Conservation (phyloP, 352 stramenopile species). For the Globisporangium middletonii region DNA sequence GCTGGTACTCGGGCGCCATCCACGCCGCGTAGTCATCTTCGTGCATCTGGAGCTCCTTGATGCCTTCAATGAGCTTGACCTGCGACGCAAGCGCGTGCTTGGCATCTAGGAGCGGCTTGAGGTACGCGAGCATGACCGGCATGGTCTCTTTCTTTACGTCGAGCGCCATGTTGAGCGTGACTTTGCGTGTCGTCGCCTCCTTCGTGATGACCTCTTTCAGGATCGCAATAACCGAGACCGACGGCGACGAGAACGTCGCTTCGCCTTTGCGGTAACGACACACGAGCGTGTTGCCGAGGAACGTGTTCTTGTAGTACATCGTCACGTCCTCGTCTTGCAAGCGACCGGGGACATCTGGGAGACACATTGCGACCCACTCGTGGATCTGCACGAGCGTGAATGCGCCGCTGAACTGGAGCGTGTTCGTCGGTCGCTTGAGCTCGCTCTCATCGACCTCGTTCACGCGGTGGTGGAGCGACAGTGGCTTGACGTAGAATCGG, state of each 20-base stretch:
- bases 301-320: constrained; percentile 77
- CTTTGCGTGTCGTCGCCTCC: constrained; percentile 72
- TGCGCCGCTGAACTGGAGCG: constrained; percentile 57
- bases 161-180: constrained; percentile 72
- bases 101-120: constrained; percentile 57
- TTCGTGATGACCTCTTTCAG: constrained; percentile 83
- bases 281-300: constrained; percentile 63
- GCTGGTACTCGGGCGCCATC: constrained; percentile 79
- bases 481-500: constrained; percentile 74
- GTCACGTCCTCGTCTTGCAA: constrained; percentile 64
- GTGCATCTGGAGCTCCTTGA: constrained; percentile 82
- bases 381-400: constrained; percentile 85
- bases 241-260: constrained; percentile 68
- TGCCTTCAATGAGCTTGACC: constrained; percentile 75
- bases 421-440: constrained; percentile 50
- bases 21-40: constrained; percentile 63
- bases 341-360: constrained; percentile 67
- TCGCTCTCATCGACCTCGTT: constrained; percentile 54
- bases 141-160: constrained; percentile 80
- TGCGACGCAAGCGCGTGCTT: constrained; percentile 71
- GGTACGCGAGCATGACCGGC: constrained; percentile 53
- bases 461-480: constrained; percentile 78
- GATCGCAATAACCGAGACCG: constrained; percentile 79
- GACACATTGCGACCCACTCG: constrained; percentile 77
- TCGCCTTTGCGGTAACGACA: constrained; percentile 74